These are phyloP conservation scores for Aspergillus brunneoviolaceus DNA, from an alignment of 2,329 filamentous ascomycete genomes.

Conservation along the genomic window DNA sequence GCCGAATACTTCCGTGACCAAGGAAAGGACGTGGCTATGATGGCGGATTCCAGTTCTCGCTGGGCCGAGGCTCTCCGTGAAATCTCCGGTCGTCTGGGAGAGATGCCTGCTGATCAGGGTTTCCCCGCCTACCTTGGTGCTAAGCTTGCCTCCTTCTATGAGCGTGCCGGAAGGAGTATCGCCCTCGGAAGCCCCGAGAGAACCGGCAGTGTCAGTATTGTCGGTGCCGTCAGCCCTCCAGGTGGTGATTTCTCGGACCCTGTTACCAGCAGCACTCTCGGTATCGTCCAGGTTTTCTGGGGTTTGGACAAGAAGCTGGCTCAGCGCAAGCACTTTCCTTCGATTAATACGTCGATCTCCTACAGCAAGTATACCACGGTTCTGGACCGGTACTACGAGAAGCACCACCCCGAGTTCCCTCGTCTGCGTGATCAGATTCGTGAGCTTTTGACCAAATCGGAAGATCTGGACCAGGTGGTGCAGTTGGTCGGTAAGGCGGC, in stretches of 20 bases:
- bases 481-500: constrained; percentile 98
- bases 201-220: constrained; percentile 91
- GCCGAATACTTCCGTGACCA: constrained; percentile 97
- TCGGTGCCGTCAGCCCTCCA: constrained; percentile 93
- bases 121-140: constrained; percentile 97
- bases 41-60: constrained; percentile 96
- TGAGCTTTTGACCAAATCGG: constrained; percentile 89
- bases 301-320: constrained; percentile 99
- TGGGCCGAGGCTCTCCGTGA: constrained; percentile 99
- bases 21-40: constrained; percentile 98
- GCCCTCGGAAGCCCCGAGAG: constrained; percentile 86
- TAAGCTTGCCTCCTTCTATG: constrained; percentile 98
- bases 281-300: constrained; percentile 99
- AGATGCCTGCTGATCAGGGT: constrained; percentile 99
- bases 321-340: constrained; percentile 98
- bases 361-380: constrained; percentile 95
- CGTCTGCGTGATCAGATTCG: constrained; percentile 88
- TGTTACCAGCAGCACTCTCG: constrained; percentile 86
- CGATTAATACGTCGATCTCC: constrained; percentile 89
- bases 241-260: constrained; percentile 99
- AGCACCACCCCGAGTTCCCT: constrained; percentile 91
- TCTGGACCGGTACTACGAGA: constrained; percentile 91
- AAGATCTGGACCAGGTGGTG: constrained; percentile 97
- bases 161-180: constrained; percentile 86
- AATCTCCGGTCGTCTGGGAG: constrained; percentile 95